Evolutionary conservation across 1,284 basidiomycete species (phyloP).

Genomic region (Leccinum pachyderme): DNA sequence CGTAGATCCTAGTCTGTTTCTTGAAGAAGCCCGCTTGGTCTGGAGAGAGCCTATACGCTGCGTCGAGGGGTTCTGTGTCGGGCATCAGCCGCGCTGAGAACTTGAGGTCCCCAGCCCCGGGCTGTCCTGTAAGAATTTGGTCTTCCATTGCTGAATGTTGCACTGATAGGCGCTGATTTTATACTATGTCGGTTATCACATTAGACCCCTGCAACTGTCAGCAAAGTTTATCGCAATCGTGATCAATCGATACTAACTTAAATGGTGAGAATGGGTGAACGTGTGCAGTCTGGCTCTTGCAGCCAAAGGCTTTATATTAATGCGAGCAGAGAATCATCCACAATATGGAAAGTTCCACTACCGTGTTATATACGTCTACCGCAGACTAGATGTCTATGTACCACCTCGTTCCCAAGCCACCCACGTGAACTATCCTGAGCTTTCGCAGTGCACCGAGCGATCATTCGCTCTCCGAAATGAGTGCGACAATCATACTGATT

Average conservation of each 20-base stretch:
- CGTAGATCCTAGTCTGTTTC: constrained; percentile 16
- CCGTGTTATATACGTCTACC: constrained; percentile 12
- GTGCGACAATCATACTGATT: constrained; percentile 80
- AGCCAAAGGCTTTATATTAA: no score
- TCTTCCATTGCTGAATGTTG: constrained; percentile 5
- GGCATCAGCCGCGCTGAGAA: background rate
- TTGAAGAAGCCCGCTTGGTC: constrained; percentile 23
- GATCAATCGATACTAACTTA: no score
- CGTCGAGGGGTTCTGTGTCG: background rate
- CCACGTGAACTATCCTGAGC: background rate
- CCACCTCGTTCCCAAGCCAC: constrained; percentile 7
- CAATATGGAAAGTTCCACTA: constrained; percentile 9
- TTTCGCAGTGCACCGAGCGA: background rate
- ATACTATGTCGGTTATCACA: background rate
- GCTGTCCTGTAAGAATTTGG: background rate
- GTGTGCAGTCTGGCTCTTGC: no score
- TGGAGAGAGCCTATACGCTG: constrained; percentile 6
- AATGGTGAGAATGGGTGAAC: no score
- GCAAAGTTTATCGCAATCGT: background rate
- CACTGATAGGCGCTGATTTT: background rate
- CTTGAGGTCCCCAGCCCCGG: constrained; percentile 8
- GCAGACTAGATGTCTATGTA: constrained; percentile 19
- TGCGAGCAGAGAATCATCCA: constrained; percentile 11
- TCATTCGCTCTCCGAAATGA: constrained; percentile 78
- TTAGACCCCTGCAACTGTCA: background rate